These are phyloP conservation scores for Trichosporon faecale DNA, from an alignment of 1,284 basidiomycete species.

Conservation along the genomic window DNA sequence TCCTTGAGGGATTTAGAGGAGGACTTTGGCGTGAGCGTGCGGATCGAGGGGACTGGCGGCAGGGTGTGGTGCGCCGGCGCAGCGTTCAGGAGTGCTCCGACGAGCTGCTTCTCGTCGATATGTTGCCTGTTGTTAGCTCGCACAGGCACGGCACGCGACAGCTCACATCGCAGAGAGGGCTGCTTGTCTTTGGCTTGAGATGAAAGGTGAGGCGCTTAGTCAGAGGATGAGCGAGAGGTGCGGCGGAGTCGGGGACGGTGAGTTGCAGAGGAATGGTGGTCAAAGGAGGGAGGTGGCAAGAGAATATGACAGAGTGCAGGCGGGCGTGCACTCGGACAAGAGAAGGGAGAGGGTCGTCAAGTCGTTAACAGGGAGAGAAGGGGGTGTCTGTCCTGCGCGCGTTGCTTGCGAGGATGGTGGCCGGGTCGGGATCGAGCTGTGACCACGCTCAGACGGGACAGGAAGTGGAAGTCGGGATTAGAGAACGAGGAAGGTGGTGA, in stretches of 20 bases:
- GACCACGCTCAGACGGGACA: conserved; percentile 1
- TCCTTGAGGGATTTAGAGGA: background rate
- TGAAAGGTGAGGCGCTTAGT: background rate
- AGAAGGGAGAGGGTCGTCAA: background rate
- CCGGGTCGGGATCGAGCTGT: background rate
- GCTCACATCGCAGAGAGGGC: background rate
- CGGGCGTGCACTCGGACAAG: background rate
- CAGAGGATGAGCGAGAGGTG: background rate
- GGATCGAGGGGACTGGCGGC: background rate
- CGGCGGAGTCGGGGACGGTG: background rate
- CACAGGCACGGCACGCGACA: too few relatives aligned
- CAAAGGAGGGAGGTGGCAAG: background rate
- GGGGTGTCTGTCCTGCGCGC: background rate
- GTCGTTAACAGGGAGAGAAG: background rate
- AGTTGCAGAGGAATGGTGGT: background rate
- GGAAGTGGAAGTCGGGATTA: background rate
- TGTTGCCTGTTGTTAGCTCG: conserved; percentile 5
- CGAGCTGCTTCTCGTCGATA: conserved; percentile 8
- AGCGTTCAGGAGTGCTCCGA: background rate
- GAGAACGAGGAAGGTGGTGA: background rate
- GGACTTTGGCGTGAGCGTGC: background rate
- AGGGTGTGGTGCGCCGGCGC: background rate
- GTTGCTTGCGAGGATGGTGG: background rate
- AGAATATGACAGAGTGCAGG: background rate
- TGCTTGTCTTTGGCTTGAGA: background rate